Evolutionary conservation across 192 early-diverging fungal species (phyloP), one percentile per base, ranked within the genome.

Genomic region (Backusella australiensis): DNA sequence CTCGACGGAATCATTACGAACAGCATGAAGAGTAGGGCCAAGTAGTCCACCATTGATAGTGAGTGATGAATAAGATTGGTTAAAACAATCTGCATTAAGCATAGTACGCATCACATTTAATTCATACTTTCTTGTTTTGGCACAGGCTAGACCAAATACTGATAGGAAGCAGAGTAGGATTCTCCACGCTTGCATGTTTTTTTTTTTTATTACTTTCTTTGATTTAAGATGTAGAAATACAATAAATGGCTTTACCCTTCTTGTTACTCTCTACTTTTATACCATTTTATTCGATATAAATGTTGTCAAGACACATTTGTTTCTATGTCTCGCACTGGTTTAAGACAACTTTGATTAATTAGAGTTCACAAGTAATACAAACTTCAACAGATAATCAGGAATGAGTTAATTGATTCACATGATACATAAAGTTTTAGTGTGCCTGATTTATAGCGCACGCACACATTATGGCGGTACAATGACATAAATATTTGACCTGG

Each of bases 1-100:
- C 9, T 76, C 77, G 35, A 90, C 72, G 66, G 59, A 74, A 71
- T 90, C 89, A 21, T 82, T 83, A 66, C 80, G 75, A 46, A 84
- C 83, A 26, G 85, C 84, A 73, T 85, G 80, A 56, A 89, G 83
- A 66, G 79, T 76, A 32, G 86, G 88, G 11, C 83, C 86, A 23
- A 86, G 88, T 65, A 80, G 86, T 80, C 88, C 85, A 15, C 84
- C 85, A 39, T 83, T 83, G 26, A 75, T 76, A 7, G 72, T 14
- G 4, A 83, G 42, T 12, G 63, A 29, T 1, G 35, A 23, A 19
- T 36, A 42, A 7, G 59, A 42, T 1, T 9, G 32, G 9, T n/a
- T 36, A 26, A 29, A 17, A 41, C 77, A 78, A 44, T 78, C 77
- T 34, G 72, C 67, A 46, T 75, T 75, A 52, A 52, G 34, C 6